Conservation (phyloP, 129 eudicot species). For the Arctium lappa region DNA sequence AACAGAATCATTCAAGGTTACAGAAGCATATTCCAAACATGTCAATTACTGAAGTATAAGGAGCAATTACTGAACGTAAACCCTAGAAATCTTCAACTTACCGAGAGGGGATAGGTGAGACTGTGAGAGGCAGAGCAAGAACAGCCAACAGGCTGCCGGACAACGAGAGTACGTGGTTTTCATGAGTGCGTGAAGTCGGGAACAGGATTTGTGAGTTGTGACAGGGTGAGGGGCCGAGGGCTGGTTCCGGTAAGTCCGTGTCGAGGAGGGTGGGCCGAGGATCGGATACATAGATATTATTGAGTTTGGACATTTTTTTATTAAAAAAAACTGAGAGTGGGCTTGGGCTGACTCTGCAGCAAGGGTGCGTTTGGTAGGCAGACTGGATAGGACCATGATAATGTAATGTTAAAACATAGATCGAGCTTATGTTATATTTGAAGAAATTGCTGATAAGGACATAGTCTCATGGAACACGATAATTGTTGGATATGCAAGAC, state of each 20-base stretch:
- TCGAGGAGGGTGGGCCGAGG: neutral
- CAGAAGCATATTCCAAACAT: too few relatives aligned
- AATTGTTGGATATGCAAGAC: slow-evolving; percentile 72
- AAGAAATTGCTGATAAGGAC: slow-evolving; percentile 51
- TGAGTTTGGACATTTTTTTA: neutral
- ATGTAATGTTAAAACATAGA: slow-evolving; percentile 56
- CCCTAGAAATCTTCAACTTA: too few relatives aligned
- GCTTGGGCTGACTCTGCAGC: too few relatives aligned
- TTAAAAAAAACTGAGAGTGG: too few relatives aligned
- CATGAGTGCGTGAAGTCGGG: neutral
- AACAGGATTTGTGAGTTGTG: neutral
- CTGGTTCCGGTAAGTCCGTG: neutral
- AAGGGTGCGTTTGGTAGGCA: too few relatives aligned
- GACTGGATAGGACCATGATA: too few relatives aligned
- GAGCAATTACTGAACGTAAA: too few relatives aligned
- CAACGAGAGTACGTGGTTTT: neutral
- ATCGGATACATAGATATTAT: neutral
- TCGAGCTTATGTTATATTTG: slow-evolving; percentile 56
- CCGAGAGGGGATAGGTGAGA: too few relatives aligned
- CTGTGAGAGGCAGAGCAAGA: too few relatives aligned
- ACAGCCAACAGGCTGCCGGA: neutral
- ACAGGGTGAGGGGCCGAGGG: neutral
- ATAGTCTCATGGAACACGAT: slow-evolving; percentile 70
- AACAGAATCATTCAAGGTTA: too few relatives aligned
- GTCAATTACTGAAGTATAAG: too few relatives aligned